Evolutionary conservation across 495 filamentous ascomycete species (phyloP).

Genomic region (Tuber calosporum): DNA sequence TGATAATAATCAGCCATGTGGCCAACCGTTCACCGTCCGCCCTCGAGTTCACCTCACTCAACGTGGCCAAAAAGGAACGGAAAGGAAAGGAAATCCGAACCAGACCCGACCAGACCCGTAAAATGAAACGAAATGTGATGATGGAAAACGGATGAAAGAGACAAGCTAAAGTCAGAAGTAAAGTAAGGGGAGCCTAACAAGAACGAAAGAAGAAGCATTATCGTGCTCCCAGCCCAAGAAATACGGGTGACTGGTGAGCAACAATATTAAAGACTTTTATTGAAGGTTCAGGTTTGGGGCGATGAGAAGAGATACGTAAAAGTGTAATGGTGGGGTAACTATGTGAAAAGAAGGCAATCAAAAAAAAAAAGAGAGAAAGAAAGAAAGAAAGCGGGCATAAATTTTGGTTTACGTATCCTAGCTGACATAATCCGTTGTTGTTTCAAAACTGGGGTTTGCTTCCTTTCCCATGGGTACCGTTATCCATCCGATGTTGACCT

Average conservation of each 20-base stretch:
- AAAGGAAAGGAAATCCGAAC: neutral
- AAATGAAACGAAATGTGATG: neutral
- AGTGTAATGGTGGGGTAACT: neutral
- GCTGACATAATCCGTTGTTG: neutral
- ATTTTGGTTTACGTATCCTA: neutral
- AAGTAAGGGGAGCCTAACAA: neutral
- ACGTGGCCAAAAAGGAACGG: neutral
- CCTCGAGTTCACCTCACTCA: neutral
- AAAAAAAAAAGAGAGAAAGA: neutral
- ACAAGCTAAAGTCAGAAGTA: slow-evolving; percentile 11
- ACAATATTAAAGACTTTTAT: neutral
- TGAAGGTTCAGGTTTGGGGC: neutral
- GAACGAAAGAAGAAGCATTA: slow-evolving; percentile 2
- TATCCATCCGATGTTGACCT: neutral
- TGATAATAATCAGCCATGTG: neutral
- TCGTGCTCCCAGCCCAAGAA: neutral
- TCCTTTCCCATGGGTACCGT: neutral
- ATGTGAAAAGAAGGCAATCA: slow-evolving; percentile 2
- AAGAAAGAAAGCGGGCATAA: neutral
- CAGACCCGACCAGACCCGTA: neutral
- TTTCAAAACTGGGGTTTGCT: neutral
- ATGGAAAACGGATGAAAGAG: neutral
- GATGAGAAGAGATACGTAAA: neutral
- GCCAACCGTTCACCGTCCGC: neutral
- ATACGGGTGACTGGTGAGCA: neutral